Conservation (phyloP, 2,329 filamentous ascomycete genomes). For the Dactylellina haptotyla region DNA sequence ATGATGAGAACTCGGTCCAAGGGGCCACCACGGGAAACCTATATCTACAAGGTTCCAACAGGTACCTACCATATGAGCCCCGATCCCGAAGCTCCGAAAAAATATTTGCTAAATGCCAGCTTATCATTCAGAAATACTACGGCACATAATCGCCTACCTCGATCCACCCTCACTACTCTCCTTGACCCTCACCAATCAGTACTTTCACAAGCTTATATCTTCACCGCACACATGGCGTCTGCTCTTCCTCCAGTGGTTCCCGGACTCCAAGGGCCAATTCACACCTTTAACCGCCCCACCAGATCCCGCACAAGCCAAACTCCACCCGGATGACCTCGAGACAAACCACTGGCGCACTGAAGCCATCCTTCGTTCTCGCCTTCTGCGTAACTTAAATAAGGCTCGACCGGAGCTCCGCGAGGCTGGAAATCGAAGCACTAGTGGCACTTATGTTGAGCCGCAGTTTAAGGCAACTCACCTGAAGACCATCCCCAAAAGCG, state of each 20-base stretch:
- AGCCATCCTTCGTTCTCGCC: conserved; percentile 43
- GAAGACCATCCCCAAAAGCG: conserved; percentile 51
- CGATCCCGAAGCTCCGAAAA: too few relatives aligned
- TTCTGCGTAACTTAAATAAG: conserved; percentile 47
- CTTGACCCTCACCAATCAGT: conserved; percentile 45
- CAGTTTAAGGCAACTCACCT: conserved; percentile 49
- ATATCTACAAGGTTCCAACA: conserved; percentile 51
- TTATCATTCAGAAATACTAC: conserved; percentile 52
- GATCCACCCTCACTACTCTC: conserved; percentile 46
- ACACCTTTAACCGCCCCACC: conserved; percentile 48
- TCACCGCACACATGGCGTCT: conserved; percentile 49
- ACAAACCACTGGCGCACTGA: conserved; percentile 52
- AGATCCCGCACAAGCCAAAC: conserved; percentile 39
- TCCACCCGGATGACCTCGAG: conserved; percentile 48
- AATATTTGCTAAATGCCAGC: too few relatives aligned
- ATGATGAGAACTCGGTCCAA: conserved; percentile 54
- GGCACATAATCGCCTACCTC: conserved; percentile 48
- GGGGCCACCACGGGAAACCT: conserved; percentile 47
- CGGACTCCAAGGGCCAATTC: conserved; percentile 51
- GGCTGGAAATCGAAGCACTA: conserved; percentile 44
- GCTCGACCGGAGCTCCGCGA: conserved; percentile 48
- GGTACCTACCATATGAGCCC: conserved; percentile 24
- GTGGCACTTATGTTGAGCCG: conserved; percentile 45
- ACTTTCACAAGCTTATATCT: conserved; percentile 52
- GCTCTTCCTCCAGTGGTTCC: conserved; percentile 50